A percentile compares a stretch with the other conserved stretches of the same genome.
Conservation (phyloP, 305 asterid genomes). For the Rubia tinctorum region DNA sequence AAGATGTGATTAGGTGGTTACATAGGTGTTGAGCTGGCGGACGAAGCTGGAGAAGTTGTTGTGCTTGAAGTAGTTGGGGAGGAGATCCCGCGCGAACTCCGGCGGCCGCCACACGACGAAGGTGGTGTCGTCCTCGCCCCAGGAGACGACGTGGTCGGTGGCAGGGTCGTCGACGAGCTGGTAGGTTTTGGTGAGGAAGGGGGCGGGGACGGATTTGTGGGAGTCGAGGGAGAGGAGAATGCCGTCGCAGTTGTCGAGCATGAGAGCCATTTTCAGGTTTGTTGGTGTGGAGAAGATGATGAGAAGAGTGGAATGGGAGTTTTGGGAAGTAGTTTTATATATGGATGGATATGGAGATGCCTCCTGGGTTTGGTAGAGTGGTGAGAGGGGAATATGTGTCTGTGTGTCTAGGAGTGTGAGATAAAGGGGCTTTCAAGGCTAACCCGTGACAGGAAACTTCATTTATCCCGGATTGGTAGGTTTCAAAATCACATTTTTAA, state of each 20-base stretch:
- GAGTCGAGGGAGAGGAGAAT: conserved; percentile 39
- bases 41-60: conserved; percentile 59
- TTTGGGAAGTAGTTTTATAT: conserved; percentile 23
- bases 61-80: conserved; percentile 55
- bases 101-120: conserved; percentile 55
- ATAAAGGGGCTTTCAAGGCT: conserved; percentile 64
- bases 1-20: conserved; percentile 14
- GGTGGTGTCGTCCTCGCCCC: conserved; percentile 53
- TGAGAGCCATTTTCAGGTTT: conserved; percentile 37
- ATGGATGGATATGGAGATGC: not conserved
- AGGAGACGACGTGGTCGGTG: conserved; percentile 49
- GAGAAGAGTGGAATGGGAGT: too few species aligned
- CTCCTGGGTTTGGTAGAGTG: conserved; percentile 25
- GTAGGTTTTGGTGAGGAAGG: conserved; percentile 48
- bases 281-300: not conserved
- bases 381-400: conserved; percentile 67
- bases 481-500: too few species aligned
- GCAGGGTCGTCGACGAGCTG: conserved; percentile 50
- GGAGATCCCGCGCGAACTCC: conserved; percentile 51
- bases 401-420: conserved; percentile 55
- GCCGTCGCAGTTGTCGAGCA: conserved; percentile 48
- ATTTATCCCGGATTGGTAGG: too few species aligned
- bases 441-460: conserved; percentile 55
- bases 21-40: conserved; percentile 57
- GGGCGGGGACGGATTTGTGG: conserved; percentile 45